Percentiles rank a stretch among this genome's conserved stretches.
Evolutionary conservation across 1,284 basidiomycete species (phyloP).

Genomic region (Ustilago vetiveriae): DNA sequence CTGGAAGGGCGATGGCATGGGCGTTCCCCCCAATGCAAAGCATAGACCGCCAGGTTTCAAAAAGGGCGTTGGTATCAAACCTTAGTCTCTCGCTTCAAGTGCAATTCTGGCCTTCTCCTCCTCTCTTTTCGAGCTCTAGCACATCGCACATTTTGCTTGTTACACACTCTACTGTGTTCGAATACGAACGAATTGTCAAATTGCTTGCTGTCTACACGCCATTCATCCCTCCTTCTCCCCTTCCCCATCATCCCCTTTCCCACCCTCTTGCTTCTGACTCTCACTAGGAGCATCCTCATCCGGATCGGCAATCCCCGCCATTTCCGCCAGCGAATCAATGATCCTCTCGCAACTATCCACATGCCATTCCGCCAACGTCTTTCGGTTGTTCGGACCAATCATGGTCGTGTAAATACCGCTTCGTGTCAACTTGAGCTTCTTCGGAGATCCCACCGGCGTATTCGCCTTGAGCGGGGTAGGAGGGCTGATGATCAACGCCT

Average conservation of each 20-base stretch:
- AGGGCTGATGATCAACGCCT: slow-evolving; percentile 44
- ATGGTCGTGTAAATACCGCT: slow-evolving; percentile 60
- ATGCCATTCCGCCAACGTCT: slow-evolving; percentile 65
- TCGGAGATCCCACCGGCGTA: slow-evolving; percentile 36
- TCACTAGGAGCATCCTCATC: slow-evolving; percentile 27
- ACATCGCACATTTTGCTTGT: too few relatives aligned
- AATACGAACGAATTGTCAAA: too few relatives aligned
- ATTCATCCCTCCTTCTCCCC: neutral
- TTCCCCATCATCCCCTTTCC: neutral
- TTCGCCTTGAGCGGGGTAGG: slow-evolving; percentile 47
- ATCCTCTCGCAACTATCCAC: slow-evolving; percentile 55
- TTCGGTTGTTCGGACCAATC: slow-evolving; percentile 60
- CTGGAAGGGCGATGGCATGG: slow-evolving; percentile 56
- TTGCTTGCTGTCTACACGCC: neutral
- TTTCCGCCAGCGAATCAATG: slow-evolving; percentile 58
- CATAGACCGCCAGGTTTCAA: slow-evolving; percentile 20
- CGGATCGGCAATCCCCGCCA: slow-evolving; percentile 44
- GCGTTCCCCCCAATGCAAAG: slow-evolving; percentile 39
- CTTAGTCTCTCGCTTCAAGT: neutral
- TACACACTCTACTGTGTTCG: too few relatives aligned
- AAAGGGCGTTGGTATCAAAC: slow-evolving; percentile 27
- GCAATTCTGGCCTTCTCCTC: neutral
- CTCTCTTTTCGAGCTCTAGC: too few relatives aligned
- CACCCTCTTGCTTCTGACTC: neutral
- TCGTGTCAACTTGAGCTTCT: slow-evolving; percentile 48